These are phyloP conservation scores for Gossypium turneri DNA, from an alignment of 345 rosid genomes.

Conservation along the genomic window DNA sequence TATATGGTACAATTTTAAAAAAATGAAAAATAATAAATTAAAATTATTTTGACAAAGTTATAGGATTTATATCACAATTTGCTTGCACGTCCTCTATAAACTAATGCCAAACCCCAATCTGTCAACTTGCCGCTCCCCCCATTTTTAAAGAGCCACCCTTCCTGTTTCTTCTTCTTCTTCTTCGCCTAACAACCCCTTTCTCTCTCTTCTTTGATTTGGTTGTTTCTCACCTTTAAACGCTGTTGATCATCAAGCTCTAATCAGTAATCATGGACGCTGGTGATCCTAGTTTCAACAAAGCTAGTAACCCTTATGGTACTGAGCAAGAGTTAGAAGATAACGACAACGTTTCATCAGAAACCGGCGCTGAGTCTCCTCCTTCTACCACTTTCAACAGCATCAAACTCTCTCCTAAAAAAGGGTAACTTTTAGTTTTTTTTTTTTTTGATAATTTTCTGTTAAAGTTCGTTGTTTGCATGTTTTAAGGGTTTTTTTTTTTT, in stretches of 20 bases:
- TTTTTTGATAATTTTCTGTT: not conserved
- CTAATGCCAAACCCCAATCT: constrained; percentile 30
- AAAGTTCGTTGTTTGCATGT: not conserved
- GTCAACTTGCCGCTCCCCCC: constrained; percentile 42
- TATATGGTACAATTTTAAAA: not conserved
- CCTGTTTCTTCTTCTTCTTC: constrained; percentile 25
- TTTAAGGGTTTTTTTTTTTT: not conserved
- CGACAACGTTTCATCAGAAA: constrained; percentile 44
- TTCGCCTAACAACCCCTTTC: constrained; percentile 16
- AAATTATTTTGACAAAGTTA: not conserved
- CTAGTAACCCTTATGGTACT: constrained; percentile 24
- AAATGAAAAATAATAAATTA: not conserved
- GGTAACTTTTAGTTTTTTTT: constrained; percentile 29
- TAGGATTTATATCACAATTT: constrained; percentile 39
- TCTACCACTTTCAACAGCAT: constrained; percentile 37
- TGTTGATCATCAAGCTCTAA: not conserved
- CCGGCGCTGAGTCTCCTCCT: constrained; percentile 56
- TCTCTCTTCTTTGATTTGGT: not conserved
- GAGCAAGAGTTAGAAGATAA: constrained; percentile 35
- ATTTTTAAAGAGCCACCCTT: constrained; percentile 27
- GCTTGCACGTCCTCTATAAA: constrained; percentile 50
- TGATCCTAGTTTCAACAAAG: constrained; percentile 17
- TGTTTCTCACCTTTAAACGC: not conserved
- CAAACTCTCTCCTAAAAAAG: constrained; percentile 55
- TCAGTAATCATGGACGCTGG: constrained; percentile 28